phyloP scores from a whole-genome alignment of 2,329 filamentous ascomycete species.

The Cladosporium austrohemisphaericum region DNA sequence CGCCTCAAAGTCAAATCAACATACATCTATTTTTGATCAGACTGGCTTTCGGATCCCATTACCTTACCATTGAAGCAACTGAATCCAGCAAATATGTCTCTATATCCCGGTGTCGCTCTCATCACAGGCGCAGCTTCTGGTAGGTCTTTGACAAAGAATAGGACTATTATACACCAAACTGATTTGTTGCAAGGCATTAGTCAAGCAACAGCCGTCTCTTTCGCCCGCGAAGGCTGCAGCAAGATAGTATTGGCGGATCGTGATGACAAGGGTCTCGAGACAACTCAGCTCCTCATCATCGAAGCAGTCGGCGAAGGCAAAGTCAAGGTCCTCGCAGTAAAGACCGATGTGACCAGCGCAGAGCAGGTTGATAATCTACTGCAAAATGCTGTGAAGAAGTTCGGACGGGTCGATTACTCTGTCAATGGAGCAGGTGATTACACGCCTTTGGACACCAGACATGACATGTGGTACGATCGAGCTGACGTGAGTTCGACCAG shows the following conservation, averaged over 20 bases:
- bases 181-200: constrained; percentile 38
- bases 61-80: too few relatives aligned
- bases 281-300: constrained; percentile 33
- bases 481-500: constrained; percentile 18
- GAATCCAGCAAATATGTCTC: constrained; percentile 20
- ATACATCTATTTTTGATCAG: too few relatives aligned
- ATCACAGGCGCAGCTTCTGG: constrained; percentile 34
- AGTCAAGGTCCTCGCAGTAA: constrained; percentile 26
- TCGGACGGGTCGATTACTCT: constrained; percentile 46
- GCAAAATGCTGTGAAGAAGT: constrained; percentile 31
- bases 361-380: constrained; percentile 36
- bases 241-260: constrained; percentile 43
- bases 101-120: constrained; percentile 33
- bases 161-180: constrained; percentile 8
- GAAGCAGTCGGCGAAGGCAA: constrained; percentile 22
- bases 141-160: constrained; percentile 15
- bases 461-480: background rate
- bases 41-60: too few relatives aligned
- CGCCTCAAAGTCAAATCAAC: too few relatives aligned
- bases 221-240: constrained; percentile 44
- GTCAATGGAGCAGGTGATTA: constrained; percentile 43
- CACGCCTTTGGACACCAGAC: background rate
- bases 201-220: constrained; percentile 42
- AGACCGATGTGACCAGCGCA: constrained; percentile 37
- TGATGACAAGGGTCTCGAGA: constrained; percentile 31